A percentile compares a stretch with the other conserved stretches of the same genome.
These are phyloP conservation scores for Plectosphaerella sp. DNA, from an alignment of 2,329 filamentous ascomycete species.

Conservation along the genomic window DNA sequence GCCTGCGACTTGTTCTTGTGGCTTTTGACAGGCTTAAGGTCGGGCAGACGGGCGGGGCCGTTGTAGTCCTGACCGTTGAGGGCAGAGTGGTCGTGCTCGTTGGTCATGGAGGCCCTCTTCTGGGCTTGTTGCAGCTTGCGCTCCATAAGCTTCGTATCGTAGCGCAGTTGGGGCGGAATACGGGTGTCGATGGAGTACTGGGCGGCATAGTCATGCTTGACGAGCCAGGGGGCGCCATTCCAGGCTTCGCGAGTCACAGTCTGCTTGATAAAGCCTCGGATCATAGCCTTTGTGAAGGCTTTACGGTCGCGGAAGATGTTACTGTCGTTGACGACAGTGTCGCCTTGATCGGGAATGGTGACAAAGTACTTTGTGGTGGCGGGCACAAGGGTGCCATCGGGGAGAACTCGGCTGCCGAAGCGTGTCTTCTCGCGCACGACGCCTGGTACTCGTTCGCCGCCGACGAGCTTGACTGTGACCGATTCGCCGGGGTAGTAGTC, in stretches of 20 bases:
- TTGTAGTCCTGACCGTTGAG: conserved; percentile 28
- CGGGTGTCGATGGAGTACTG: conserved; percentile 84
- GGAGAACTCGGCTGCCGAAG: conserved; percentile 57
- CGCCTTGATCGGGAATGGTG: conserved; percentile 61
- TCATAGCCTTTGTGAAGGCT: conserved; percentile 88
- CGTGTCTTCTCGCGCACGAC: conserved; percentile 81
- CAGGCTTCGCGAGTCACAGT: conserved; percentile 88
- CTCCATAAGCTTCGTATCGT: conserved; percentile 75
- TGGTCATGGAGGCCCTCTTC: conserved; percentile 46
- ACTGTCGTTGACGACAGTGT: conserved; percentile 70
- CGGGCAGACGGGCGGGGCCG: conserved; percentile 58
- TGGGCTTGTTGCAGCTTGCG: conserved; percentile 68
- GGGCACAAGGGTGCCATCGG: conserved; percentile 65
- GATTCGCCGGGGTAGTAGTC: conserved; percentile 90
- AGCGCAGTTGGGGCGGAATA: conserved; percentile 75
- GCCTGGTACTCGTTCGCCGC: conserved; percentile 67
- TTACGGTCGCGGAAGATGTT: conserved; percentile 85
- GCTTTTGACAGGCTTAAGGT: conserved; percentile 71
- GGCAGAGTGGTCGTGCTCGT: background rate
- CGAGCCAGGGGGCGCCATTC: conserved; percentile 95
- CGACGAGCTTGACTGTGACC: conserved; percentile 67
- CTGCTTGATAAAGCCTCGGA: conserved; percentile 92
- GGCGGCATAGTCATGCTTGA: conserved; percentile 79
- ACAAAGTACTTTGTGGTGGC: conserved; percentile 80
- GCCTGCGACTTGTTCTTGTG: conserved; percentile 58